Evolutionary conservation across 805 yeast genomes (phyloP).

Genomic region (Pichia thaimueangensis): DNA sequence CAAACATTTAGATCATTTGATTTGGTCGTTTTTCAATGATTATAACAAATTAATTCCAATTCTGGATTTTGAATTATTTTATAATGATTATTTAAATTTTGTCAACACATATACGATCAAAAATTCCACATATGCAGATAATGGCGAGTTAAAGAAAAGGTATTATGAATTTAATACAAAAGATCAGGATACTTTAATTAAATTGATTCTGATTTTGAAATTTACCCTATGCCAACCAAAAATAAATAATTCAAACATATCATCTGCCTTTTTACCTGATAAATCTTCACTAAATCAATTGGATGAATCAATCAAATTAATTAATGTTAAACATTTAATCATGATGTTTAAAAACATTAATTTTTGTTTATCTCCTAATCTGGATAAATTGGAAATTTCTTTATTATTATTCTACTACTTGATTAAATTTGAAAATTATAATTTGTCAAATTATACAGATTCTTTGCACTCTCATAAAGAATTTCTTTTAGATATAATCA

Average conservation of each 20-base stretch:
- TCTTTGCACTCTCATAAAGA: slow-evolving; percentile 27
- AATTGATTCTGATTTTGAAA: slow-evolving; percentile 48
- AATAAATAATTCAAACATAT: slow-evolving; percentile 10
- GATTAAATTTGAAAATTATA: slow-evolving; percentile 31
- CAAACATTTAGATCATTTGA: slow-evolving; percentile 37
- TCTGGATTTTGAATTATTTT: slow-evolving; percentile 46
- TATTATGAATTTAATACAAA: slow-evolving; percentile 28
- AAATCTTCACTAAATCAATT: slow-evolving; percentile 25
- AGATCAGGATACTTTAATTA: slow-evolving; percentile 37
- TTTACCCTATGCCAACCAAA: slow-evolving; percentile 38
- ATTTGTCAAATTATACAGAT: slow-evolving; percentile 13
- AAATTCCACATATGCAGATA: slow-evolving; percentile 32
- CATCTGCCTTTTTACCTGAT: slow-evolving; percentile 22
- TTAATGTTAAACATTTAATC: slow-evolving; percentile 34
- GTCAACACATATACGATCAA: slow-evolving; percentile 32
- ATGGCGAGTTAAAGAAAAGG: slow-evolving; percentile 35
- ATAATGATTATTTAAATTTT: slow-evolving; percentile 46
- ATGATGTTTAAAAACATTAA: slow-evolving; percentile 42
- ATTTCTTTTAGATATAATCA: slow-evolving; percentile 40
- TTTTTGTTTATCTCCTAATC: slow-evolving; percentile 37
- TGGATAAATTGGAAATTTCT: slow-evolving; percentile 45
- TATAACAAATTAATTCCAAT: slow-evolving; percentile 50
- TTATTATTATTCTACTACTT: slow-evolving; percentile 44
- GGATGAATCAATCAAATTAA: slow-evolving; percentile 29
- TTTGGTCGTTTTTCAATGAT: slow-evolving; percentile 44